phyloP scores from a whole-genome alignment of 768 basidiomycete species.

The Mycena galericulata region DNA sequence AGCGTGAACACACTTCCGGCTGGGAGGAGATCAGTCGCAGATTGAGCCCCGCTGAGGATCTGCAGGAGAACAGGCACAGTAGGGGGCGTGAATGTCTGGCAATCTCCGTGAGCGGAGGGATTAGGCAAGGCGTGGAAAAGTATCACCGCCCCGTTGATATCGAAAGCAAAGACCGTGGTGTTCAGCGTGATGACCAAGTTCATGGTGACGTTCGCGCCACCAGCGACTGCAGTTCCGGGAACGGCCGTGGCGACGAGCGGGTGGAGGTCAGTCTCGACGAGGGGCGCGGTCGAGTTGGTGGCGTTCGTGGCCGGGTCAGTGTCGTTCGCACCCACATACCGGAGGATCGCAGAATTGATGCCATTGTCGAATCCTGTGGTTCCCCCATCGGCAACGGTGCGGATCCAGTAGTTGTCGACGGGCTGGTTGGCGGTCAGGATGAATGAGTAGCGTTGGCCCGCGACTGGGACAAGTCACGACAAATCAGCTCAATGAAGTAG shows the following conservation, averaged over 20 bases:
- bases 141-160: background rate
- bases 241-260: too few species aligned
- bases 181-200: background rate
- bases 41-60: conserved; percentile 58
- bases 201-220: background rate
- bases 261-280: conserved; percentile 45
- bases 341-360: conserved; percentile 63
- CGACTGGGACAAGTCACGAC: conserved; percentile 48
- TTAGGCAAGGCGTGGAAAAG: too few species aligned
- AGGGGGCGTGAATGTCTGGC: conserved; percentile 45
- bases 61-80: conserved; percentile 60
- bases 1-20: conserved; percentile 56
- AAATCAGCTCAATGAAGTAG: conserved; percentile 52
- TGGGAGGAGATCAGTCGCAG: conserved; percentile 52
- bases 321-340: conserved; percentile 56
- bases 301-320: conserved; percentile 39
- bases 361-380: conserved; percentile 48
- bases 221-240: background rate
- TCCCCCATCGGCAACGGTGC: conserved; percentile 38
- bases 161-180: background rate
- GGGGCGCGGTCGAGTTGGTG: conserved; percentile 37
- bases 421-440: conserved; percentile 54
- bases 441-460: conserved; percentile 58
- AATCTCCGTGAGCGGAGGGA: too few species aligned
- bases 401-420: conserved; percentile 57